Base-by-base conservation (phyloP, 345 rosid genomes). In the Nasturtium officinale region DNA sequence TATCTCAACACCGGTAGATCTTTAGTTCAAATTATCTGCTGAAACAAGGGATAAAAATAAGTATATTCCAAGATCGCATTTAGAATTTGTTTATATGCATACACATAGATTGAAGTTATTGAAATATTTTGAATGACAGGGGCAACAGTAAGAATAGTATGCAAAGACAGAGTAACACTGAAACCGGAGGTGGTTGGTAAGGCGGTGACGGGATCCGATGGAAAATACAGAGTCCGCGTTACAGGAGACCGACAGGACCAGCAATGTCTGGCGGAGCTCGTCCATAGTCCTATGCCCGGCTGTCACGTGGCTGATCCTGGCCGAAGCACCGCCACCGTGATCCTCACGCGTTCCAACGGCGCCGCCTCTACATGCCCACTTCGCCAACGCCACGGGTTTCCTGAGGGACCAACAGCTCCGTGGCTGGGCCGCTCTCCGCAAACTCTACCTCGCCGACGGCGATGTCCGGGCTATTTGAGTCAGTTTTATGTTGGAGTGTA, bases 351-450 rank as follows among this genome's bases (percentile, higher is more conserved):
- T 4, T 12, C 71, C 81, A 90, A 90, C 21, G 96, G 98, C 3
- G 86, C 81, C 43, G 26, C 77, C 60, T 74, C 92, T 5, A 65
- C 76, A n/a, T 64, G 66, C n/a, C 32, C 91, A 84, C 46, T 71
- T 15, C 28, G 91, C 91, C 26, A 92, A 92, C 65, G 65, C 89
- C 35, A 68, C 90, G 87, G 90, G 96, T 6, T 88, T 81, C 83
- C n/a, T 83, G 21, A 81, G 51, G 68, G 80, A 84, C 30, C 1
- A 76, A 35, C 79, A 84, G 0, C 64, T 81, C 13, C 51, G 65
- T 28, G 87, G 84, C 11, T 90, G 98, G 38, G 26, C 63, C 10
- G 65, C 81, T 46, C 65, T 91, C 79, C 82, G 81, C 38, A 74
- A 78, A 51, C 23, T 10, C 11, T 83, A 84, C 65, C 73, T 83